Evolutionary conservation across 225 moss, liverwort and hornwort species (phyloP).

Genomic region (Polytrichum commune): DNA sequence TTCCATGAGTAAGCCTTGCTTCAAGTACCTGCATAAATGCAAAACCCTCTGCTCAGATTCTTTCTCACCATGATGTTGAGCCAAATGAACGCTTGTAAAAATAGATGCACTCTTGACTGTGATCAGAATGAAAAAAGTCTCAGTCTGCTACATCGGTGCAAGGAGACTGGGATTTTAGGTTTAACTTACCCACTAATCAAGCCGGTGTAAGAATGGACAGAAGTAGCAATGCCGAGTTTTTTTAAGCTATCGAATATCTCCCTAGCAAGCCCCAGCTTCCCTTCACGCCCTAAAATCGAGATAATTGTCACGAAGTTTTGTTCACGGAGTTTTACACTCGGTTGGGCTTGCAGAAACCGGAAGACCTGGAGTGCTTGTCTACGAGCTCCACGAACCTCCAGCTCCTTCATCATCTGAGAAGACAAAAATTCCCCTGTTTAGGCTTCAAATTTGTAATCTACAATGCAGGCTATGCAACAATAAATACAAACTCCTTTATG

Average conservation of each 20-base stretch:
- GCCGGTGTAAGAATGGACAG: conserved; percentile 71
- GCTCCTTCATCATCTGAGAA: conserved; percentile 89
- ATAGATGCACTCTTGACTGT: too few relatives aligned
- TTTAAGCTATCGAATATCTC: conserved; percentile 80
- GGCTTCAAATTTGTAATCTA: not conserved
- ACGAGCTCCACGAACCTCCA: conserved; percentile 84
- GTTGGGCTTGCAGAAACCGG: conserved; percentile 55
- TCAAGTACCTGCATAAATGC: conserved; percentile 60
- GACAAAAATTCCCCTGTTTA: conserved; percentile 8
- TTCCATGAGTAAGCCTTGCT: conserved; percentile 75
- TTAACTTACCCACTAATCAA: conserved; percentile 74
- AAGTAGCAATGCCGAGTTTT: conserved; percentile 33
- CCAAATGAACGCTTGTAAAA: too few relatives aligned
- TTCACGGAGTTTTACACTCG: conserved; percentile 51
- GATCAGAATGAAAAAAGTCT: too few relatives aligned
- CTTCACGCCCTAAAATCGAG: conserved; percentile 84
- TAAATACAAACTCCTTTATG: not conserved
- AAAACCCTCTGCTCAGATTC: not conserved
- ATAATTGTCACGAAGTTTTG: conserved; percentile 80
- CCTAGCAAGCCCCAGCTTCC: conserved; percentile 74
- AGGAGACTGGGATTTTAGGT: too few relatives aligned
- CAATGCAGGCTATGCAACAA: too few relatives aligned
- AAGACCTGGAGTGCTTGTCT: conserved; percentile 87
- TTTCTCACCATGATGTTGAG: too few relatives aligned
- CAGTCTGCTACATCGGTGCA: too few relatives aligned